A percentile compares a stretch with the other conserved stretches of the same genome.
Conservation (phyloP, 2,329 filamentous ascomycete genomes). For the Claviceps purpurea region DNA sequence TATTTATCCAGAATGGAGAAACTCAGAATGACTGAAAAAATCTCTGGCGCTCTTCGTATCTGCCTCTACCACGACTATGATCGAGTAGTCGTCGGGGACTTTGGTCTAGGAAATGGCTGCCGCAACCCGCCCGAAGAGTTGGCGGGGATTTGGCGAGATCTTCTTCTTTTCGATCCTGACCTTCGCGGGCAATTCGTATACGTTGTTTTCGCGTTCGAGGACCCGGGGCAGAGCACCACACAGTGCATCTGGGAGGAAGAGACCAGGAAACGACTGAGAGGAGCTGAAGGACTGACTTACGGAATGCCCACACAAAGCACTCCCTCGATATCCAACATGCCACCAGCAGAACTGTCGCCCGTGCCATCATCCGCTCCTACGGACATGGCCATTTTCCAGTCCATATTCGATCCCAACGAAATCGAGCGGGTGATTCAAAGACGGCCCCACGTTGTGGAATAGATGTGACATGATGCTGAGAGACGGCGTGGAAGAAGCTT, state of each 20-base stretch:
- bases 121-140: conserved; percentile 53
- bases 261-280: conserved; percentile 33
- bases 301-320: conserved; percentile 19
- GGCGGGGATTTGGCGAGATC: conserved; percentile 52
- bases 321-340: conserved; percentile 11
- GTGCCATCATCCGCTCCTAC: conserved; percentile 12
- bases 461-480: conserved; percentile 33
- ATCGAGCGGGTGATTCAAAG: conserved; percentile 35
- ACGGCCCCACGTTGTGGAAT: conserved; percentile 41
- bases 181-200: conserved; percentile 47
- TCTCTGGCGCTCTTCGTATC: conserved; percentile 56
- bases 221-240: conserved; percentile 38
- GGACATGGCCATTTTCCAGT: conserved; percentile 41
- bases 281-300: conserved; percentile 15
- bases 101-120: conserved; percentile 49
- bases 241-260: conserved; percentile 41
- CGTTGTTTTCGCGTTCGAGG: conserved; percentile 53
- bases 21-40: conserved; percentile 59
- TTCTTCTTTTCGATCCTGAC: conserved; percentile 48
- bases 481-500: neutral
- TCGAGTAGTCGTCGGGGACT: conserved; percentile 48
- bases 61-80: conserved; percentile 47
- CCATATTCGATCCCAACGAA: conserved; percentile 36
- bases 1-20: conserved; percentile 62
- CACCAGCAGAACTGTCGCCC: conserved; percentile 8